Evolutionary conservation across 2,329 filamentous ascomycete genomes (phyloP).

Genomic region (Zasmidium cellare): DNA sequence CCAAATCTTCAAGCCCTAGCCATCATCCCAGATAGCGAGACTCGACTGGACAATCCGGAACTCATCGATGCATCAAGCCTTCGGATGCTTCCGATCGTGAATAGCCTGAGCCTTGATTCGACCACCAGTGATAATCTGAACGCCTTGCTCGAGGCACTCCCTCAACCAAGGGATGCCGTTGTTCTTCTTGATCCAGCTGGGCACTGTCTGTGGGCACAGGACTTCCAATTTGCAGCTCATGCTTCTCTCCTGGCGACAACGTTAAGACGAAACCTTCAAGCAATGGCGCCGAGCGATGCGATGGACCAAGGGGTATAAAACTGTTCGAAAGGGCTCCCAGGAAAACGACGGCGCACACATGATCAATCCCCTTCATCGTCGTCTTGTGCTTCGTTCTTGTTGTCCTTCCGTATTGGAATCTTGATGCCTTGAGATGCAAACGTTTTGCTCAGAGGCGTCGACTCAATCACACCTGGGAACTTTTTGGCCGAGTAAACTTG

Average conservation of each 20-base stretch:
- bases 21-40: background rate
- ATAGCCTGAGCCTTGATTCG: background rate
- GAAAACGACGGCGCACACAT: background rate
- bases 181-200: background rate
- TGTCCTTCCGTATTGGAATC: constrained; percentile 90
- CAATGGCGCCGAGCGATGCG: background rate
- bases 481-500: constrained; percentile 97
- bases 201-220: background rate
- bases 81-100: background rate
- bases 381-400: constrained; percentile 48
- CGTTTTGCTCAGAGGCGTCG: constrained; percentile 83
- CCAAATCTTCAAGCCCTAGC: constrained; percentile 17
- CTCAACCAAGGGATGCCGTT: background rate
- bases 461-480: constrained; percentile 95
- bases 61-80: background rate
- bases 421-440: constrained; percentile 95
- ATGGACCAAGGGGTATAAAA: background rate
- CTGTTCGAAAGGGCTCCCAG: background rate
- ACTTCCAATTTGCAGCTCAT: background rate
- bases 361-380: constrained; percentile 41
- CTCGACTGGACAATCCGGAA: constrained; percentile 2
- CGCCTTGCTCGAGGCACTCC: background rate
- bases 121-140: background rate
- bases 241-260: background rate
- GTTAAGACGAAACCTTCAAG: background rate